Conservation (phyloP, 441 rosid genomes). For the Bocquillonia castaneifolia region DNA sequence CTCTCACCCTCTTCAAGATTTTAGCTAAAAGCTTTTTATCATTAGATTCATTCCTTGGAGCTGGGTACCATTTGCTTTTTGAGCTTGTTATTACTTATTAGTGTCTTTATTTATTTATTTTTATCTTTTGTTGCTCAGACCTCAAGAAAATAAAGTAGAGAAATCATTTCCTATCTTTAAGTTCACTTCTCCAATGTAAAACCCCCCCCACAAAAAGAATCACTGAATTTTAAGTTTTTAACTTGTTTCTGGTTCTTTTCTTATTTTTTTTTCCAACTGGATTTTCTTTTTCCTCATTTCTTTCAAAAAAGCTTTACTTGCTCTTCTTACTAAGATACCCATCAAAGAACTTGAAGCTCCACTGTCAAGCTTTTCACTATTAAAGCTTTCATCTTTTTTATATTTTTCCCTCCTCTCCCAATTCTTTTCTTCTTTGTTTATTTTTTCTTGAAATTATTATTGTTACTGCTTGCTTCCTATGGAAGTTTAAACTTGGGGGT, state of each 20-base stretch:
- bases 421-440: slow-evolving; percentile 11
- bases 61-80: slow-evolving; percentile 20
- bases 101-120: slow-evolving; percentile 7
- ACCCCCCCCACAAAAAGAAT: slow-evolving; percentile 8
- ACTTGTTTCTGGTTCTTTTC: neutral
- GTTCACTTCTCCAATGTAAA: neutral
- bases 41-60: slow-evolving; percentile 37
- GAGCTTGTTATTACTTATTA: slow-evolving; percentile 3
- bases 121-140: slow-evolving; percentile 26
- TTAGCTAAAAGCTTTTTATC: slow-evolving; percentile 17
- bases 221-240: slow-evolving; percentile 22
- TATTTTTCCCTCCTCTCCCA: too few species aligned
- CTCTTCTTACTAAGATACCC: slow-evolving; percentile 3
- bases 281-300: slow-evolving; percentile 20
- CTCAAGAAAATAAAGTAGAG: slow-evolving; percentile 28
- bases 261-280: slow-evolving; percentile 8
- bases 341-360: slow-evolving; percentile 19
- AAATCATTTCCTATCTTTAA: slow-evolving; percentile 20
- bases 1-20: slow-evolving; percentile 16
- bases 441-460: slow-evolving; percentile 24
- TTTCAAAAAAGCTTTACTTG: neutral
- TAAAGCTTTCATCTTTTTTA: slow-evolving; percentile 22
- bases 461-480: slow-evolving; percentile 12
- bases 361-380: slow-evolving; percentile 12
- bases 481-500: slow-evolving; percentile 8